A percentile compares a stretch with the other conserved stretches of the same genome.
Evolutionary conservation across 768 basidiomycete genomes (phyloP).

Genomic region (Cyathus striatus): DNA sequence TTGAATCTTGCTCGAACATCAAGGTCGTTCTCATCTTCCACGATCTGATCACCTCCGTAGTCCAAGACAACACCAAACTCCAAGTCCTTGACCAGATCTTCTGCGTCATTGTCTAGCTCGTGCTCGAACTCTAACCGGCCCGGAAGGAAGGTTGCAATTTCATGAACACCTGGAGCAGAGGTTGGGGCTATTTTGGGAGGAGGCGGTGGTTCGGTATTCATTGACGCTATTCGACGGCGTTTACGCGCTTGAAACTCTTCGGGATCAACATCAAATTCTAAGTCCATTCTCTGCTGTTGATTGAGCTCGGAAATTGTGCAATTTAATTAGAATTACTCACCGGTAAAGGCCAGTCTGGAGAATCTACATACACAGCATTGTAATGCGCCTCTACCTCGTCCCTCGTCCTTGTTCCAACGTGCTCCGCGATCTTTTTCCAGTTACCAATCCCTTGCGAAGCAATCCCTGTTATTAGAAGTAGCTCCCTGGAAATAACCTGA

Average conservation of each 20-base stretch:
- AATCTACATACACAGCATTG: slow-evolving; percentile 71
- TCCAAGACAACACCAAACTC: slow-evolving; percentile 89
- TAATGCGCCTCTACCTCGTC: slow-evolving; percentile 95
- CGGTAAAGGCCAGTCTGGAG: slow-evolving; percentile 75
- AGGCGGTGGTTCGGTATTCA: slow-evolving; percentile 54
- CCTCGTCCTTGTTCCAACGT: slow-evolving; percentile 89
- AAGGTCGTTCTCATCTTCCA: slow-evolving; percentile 72
- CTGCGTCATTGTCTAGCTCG: slow-evolving; percentile 95
- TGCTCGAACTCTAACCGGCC: slow-evolving; percentile 99
- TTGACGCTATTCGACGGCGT: slow-evolving; percentile 78
- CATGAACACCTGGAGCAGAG: slow-evolving; percentile 88
- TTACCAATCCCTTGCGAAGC: slow-evolving; percentile 88
- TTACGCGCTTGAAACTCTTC: slow-evolving; percentile 87
- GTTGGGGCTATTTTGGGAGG: slow-evolving; percentile 74
- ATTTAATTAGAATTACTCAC: slow-evolving; percentile 36
- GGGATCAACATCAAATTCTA: slow-evolving; percentile 65
- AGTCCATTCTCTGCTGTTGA: slow-evolving; percentile 42
- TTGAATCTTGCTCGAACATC: slow-evolving; percentile 58
- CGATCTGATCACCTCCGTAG: slow-evolving; percentile 79
- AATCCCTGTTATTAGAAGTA: slow-evolving; percentile 85
- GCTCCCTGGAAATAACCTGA: slow-evolving; percentile 51
- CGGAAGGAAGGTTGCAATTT: slow-evolving; percentile 89
- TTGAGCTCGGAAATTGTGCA: slow-evolving; percentile 5
- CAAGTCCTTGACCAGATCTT: slow-evolving; percentile 90
- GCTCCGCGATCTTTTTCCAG: slow-evolving; percentile 94